Percentiles rank a stretch among this genome's conserved stretches.
Evolutionary conservation across 2,329 filamentous ascomycete genomes (phyloP).

Genomic region (Phyllachora maydis): DNA sequence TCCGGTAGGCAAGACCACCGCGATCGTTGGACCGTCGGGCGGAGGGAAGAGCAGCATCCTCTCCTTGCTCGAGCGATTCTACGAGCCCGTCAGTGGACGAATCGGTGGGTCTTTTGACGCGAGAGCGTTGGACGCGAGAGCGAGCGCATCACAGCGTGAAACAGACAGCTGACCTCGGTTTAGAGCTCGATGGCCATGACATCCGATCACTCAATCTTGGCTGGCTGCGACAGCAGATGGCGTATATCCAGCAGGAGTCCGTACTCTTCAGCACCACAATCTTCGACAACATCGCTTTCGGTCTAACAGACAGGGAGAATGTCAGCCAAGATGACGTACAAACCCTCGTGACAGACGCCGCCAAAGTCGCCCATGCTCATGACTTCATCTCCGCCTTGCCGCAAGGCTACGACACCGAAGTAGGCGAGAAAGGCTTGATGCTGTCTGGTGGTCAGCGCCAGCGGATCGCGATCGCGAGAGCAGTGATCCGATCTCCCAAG

Average conservation of each 20-base stretch:
- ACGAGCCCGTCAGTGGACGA: constrained; percentile 75
- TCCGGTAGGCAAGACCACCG: constrained; percentile 79
- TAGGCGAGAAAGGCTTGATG: constrained; percentile 86
- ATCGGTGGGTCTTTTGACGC: too few relatives aligned
- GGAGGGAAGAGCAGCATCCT: constrained; percentile 92
- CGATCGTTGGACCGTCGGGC: constrained; percentile 82
- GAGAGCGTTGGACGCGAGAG: too few relatives aligned
- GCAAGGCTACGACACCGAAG: constrained; percentile 79
- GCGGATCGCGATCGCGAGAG: constrained; percentile 82
- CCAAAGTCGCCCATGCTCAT: constrained; percentile 82
- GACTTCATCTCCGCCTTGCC: constrained; percentile 72
- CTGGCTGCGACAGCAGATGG: constrained; percentile 84
- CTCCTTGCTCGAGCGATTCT: constrained; percentile 83
- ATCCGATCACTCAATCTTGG: constrained; percentile 64
- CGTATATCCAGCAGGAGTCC: constrained; percentile 84
- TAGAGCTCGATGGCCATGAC: constrained; percentile 68
- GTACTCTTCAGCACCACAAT: constrained; percentile 81
- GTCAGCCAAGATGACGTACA: constrained; percentile 45
- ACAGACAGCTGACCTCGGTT: too few relatives aligned
- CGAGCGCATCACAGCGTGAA: too few relatives aligned
- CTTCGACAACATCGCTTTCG: constrained; percentile 74
- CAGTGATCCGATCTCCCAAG: constrained; percentile 78
- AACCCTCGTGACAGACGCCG: constrained; percentile 58
- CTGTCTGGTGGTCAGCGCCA: constrained; percentile 93
- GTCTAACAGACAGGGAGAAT: constrained; percentile 56